Evolutionary conservation across 176 grass and related monocot genomes (phyloP).

Genomic region (Cenchrus fungigraminus): DNA sequence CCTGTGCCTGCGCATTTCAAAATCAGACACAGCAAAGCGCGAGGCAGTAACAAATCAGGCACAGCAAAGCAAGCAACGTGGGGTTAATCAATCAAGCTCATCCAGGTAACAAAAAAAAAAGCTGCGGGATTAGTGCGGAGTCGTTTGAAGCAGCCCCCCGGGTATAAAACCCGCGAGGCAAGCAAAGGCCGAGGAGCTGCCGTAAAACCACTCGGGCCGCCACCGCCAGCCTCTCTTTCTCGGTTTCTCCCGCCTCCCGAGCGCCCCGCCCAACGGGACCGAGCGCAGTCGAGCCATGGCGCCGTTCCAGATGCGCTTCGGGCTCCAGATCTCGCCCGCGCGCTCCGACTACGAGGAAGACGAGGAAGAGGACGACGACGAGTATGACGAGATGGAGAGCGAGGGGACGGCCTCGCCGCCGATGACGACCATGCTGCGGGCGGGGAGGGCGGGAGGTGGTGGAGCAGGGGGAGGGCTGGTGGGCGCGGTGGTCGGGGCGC

Average conservation of each 20-base stretch:
- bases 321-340: constrained; percentile 60
- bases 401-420: constrained; percentile 69
- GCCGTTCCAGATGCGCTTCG: constrained; percentile 69
- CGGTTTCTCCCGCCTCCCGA: not conserved
- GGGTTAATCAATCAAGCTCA: constrained; percentile 12
- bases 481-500: constrained; percentile 62
- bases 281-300: constrained; percentile 49
- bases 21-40: not conserved
- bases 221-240: not conserved
- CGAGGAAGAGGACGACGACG: not conserved
- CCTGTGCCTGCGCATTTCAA: constrained; percentile 12
- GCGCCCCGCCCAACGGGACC: not conserved
- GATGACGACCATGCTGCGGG: constrained; percentile 37
- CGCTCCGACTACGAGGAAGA: constrained; percentile 44
- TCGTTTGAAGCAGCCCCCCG: constrained; percentile 21
- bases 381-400: constrained; percentile 57
- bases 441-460: constrained; percentile 8
- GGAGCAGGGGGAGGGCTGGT: constrained; percentile 55
- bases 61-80: not conserved
- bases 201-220: constrained; percentile 16
- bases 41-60: not conserved
- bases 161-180: constrained; percentile 39
- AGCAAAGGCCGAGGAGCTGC: constrained; percentile 23
- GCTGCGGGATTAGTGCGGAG: not conserved
- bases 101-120: not conserved